These are phyloP conservation scores for Parasarocladium wereldwijsianum DNA, from an alignment of 2,329 filamentous ascomycete genomes.

Conservation along the genomic window DNA sequence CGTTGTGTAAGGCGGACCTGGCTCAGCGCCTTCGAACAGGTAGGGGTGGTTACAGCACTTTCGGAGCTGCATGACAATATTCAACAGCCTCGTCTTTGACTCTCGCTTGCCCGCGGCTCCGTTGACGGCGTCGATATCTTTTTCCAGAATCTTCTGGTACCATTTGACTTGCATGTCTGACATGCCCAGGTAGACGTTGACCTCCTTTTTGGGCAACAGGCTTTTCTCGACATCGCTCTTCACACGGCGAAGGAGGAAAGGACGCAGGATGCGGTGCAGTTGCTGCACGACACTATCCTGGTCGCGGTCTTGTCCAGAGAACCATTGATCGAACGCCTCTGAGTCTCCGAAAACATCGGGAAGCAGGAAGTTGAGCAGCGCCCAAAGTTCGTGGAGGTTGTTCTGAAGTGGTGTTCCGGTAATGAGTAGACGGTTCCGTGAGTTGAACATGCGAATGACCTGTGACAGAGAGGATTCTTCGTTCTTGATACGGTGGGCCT, in stretches of 20 bases:
- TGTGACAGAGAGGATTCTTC: conserved; percentile 94
- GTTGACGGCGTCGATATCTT: conserved; percentile 97
- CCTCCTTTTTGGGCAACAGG: conserved; percentile 87
- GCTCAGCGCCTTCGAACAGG: conserved; percentile 92
- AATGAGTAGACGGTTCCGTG: conserved; percentile 85
- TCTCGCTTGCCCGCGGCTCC: conserved; percentile 92
- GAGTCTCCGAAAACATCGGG: conserved; percentile 96
- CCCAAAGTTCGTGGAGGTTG: conserved; percentile 96
- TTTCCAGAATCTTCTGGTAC: conserved; percentile 98
- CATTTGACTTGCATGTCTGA: conserved; percentile 98
- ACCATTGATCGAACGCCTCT: conserved; percentile 96
- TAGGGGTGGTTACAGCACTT: conserved; percentile 99
- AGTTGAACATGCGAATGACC: conserved; percentile 92
- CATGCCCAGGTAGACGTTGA: conserved; percentile 97
- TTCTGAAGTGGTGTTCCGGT: conserved; percentile 96
- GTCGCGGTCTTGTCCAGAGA: conserved; percentile 76
- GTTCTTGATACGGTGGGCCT: conserved; percentile 97
- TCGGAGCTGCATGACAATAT: conserved; percentile 98
- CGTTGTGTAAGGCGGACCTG: conserved; percentile 92
- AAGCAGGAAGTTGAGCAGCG: conserved; percentile 90
- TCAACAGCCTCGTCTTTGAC: conserved; percentile 90
- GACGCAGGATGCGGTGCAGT: conserved; percentile 79
- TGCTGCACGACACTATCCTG: conserved; percentile 95
- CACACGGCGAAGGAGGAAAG: conserved; percentile 87
- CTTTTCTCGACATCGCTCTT: conserved; percentile 99